Percentiles rank a stretch among this genome's conserved stretches.
Evolutionary conservation across 2,329 filamentous ascomycete genomes (phyloP).

Genomic region (Arthrobotrys pseudoclavata): DNA sequence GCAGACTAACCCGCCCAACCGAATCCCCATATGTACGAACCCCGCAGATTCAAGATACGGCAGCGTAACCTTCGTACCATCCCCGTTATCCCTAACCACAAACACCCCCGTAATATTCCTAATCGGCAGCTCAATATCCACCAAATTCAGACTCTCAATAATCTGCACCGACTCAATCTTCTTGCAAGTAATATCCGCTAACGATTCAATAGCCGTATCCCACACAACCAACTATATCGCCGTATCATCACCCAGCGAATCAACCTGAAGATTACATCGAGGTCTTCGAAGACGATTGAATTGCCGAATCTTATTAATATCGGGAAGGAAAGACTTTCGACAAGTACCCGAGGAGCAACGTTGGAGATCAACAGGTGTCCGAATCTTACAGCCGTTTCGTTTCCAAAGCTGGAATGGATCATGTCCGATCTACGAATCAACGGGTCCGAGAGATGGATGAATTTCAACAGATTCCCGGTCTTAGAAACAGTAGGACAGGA

Average conservation of each 20-base stretch:
- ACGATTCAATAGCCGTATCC: slow-evolving; percentile 10
- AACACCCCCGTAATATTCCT: slow-evolving; percentile 10
- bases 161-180: slow-evolving; percentile 20
- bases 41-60: slow-evolving; percentile 3
- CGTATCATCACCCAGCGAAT: too few species aligned
- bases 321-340: not conserved
- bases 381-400: slow-evolving; percentile 11
- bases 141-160: slow-evolving; percentile 11
- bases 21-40: not conserved
- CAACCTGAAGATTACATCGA: not conserved
- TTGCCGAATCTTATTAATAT: slow-evolving; percentile 6
- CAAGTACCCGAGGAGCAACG: not conserved
- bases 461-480: slow-evolving; percentile 15
- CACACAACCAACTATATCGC: slow-evolving; percentile 6
- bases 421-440: slow-evolving; percentile 1
- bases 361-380: slow-evolving; percentile 1
- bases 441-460: slow-evolving; percentile 4
- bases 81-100: slow-evolving; percentile 10
- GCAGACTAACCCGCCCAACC: not conserved
- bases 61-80: not conserved
- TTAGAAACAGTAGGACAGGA: not conserved
- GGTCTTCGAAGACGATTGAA: not conserved
- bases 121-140: slow-evolving; percentile 10
- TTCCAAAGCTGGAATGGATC: slow-evolving; percentile 27
- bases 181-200: slow-evolving; percentile 8